Percentiles rank a stretch among this genome's conserved stretches.
These are phyloP conservation scores for Mortierella sp. DNA, from an alignment of 371 early-diverging fungal genomes.

Conservation along the genomic window DNA sequence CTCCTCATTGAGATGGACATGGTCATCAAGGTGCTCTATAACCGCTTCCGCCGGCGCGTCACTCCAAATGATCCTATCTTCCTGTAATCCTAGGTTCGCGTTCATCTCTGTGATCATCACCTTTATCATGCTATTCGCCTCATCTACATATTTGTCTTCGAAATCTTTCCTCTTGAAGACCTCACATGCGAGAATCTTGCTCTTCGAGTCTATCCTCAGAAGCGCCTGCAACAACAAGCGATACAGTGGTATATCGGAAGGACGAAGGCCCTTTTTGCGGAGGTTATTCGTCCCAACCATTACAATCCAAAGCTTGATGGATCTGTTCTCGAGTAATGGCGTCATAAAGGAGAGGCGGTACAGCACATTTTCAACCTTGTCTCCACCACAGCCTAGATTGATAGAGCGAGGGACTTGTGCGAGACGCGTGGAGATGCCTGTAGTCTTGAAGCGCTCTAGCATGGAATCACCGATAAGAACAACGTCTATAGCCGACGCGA, in stretches of 20 bases:
- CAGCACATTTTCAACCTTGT: conserved; percentile 27
- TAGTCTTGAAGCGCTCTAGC: conserved; percentile 30
- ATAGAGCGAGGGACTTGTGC: conserved; percentile 11
- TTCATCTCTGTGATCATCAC: not conserved
- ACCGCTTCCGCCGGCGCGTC: not conserved
- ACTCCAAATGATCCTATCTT: not conserved
- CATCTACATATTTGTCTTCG: conserved; percentile 1
- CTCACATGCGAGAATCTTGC: conserved; percentile 12
- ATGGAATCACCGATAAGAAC: conserved; percentile 26
- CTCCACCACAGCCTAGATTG: conserved; percentile 25
- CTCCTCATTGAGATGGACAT: not conserved
- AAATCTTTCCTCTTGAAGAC: conserved; percentile 10
- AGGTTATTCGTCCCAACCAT: conserved; percentile 26
- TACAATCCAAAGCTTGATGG: conserved; percentile 23
- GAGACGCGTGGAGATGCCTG: conserved; percentile 10
- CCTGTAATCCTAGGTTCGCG: not conserved
- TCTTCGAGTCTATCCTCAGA: conserved; percentile 3
- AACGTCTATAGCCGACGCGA: not conserved
- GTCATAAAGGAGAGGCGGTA: conserved; percentile 24
- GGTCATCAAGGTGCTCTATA: not conserved
- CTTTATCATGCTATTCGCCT: not conserved
- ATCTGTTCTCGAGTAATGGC: conserved; percentile 1
- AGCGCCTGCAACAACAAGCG: conserved; percentile 19
- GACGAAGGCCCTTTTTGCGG: conserved; percentile 25
- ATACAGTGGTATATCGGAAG: conserved; percentile 9